Conservation (phyloP, 1,284 basidiomycete genomes). For the Fomitopsis pinicola region DNA sequence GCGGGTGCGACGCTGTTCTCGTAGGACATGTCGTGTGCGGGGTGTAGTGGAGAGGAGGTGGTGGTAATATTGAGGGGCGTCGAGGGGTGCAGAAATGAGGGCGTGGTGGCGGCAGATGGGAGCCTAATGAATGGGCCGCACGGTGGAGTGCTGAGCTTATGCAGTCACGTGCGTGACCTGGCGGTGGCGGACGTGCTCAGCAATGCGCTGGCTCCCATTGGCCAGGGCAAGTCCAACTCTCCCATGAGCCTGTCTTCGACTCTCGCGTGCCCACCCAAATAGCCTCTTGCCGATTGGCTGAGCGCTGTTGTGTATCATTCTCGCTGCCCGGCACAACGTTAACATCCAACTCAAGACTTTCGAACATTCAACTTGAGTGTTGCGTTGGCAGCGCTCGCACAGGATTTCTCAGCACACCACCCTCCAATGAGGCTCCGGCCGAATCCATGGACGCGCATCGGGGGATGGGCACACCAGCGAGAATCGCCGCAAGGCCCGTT, state of each 20-base stretch:
- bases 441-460: too few species aligned
- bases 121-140: not conserved
- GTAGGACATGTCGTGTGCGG: not conserved
- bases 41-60: not conserved
- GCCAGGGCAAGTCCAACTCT: not conserved
- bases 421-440: too few species aligned
- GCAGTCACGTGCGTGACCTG: not conserved
- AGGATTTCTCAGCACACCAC: too few species aligned
- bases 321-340: not conserved
- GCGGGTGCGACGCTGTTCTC: slow-evolving; percentile 20
- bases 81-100: not conserved
- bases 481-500: too few species aligned
- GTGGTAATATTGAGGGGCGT: too few species aligned
- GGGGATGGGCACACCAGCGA: too few species aligned
- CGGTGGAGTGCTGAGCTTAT: not conserved
- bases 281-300: not conserved
- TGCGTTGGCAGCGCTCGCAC: too few species aligned
- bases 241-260: not conserved
- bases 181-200: not conserved
- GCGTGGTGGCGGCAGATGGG: not conserved
- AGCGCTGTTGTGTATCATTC: not conserved
- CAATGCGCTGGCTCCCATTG: not conserved
- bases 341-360: too few species aligned
- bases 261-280: not conserved
- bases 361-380: too few species aligned